Conservation (phyloP, 2,329 filamentous ascomycete species). For the Colletotrichum sp. region DNA sequence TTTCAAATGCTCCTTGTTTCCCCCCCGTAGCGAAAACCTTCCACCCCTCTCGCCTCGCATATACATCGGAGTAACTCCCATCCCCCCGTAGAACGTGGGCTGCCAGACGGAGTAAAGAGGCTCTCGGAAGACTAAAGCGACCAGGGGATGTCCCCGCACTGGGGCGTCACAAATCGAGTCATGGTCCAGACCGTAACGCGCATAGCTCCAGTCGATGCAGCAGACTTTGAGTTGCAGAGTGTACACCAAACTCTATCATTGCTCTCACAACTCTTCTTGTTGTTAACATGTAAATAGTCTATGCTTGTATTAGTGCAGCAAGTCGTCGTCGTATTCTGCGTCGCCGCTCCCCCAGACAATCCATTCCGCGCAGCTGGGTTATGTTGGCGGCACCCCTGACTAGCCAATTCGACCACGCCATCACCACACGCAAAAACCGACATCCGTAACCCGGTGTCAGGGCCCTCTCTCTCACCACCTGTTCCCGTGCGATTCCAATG, state of each 20-base stretch:
- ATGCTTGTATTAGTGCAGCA: too few species aligned
- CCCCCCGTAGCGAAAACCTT: neutral
- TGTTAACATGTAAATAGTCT: too few species aligned
- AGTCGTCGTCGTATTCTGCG: neutral
- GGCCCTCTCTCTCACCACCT: neutral
- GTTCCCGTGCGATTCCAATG: neutral
- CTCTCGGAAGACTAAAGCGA: neutral
- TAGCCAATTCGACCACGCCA: neutral
- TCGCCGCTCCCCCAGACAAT: neutral
- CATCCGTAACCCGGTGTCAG: neutral
- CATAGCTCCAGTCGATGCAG: neutral
- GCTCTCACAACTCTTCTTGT: neutral
- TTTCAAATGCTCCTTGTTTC: neutral
- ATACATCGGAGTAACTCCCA: constrained; percentile 12
- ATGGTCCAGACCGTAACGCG: neutral
- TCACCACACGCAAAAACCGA: neutral
- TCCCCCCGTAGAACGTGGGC: neutral
- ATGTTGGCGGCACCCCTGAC: neutral
- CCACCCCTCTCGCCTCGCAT: neutral
- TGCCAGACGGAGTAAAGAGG: neutral
- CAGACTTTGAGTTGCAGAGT: neutral
- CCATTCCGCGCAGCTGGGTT: constrained; percentile 5
- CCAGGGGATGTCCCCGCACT: constrained; percentile 8
- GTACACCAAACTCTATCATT: neutral
- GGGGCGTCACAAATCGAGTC: constrained; percentile 4